Evolutionary conservation across 2,329 filamentous ascomycete species (phyloP).

Genomic region (Fusarium tricinctum): DNA sequence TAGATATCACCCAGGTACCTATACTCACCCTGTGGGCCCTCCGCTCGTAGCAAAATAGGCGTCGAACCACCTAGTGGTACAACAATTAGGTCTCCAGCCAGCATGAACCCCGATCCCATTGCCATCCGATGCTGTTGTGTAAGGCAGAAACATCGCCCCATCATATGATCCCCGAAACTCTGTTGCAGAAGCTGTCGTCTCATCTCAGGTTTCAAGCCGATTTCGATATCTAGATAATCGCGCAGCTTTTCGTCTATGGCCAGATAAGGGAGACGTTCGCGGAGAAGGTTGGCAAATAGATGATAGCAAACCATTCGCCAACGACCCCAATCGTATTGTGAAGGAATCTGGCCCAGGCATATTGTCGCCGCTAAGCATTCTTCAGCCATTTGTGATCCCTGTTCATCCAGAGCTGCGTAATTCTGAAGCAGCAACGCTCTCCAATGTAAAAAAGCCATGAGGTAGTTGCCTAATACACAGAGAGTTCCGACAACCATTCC

Average conservation of each 20-base stretch:
- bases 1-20: constrained; percentile 33
- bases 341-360: constrained; percentile 25
- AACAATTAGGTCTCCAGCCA: constrained; percentile 24
- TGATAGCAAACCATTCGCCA: constrained; percentile 17
- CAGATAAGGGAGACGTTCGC: constrained; percentile 20
- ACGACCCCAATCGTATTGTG: constrained; percentile 1
- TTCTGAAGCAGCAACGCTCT: constrained; percentile 18
- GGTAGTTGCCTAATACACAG: constrained; percentile 32
- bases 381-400: constrained; percentile 6
- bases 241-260: constrained; percentile 1
- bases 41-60: constrained; percentile 19
- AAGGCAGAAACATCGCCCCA: constrained; percentile 29
- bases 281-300: constrained; percentile 23
- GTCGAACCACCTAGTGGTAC: constrained; percentile 32
- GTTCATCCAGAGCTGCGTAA: neutral
- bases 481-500: constrained; percentile 27
- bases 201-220: neutral
- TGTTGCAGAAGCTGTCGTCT: constrained; percentile 14
- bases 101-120: constrained; percentile 30
- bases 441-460: constrained; percentile 38
- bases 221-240: neutral
- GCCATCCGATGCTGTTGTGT: constrained; percentile 13
- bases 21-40: constrained; percentile 20
- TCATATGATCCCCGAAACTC: constrained; percentile 29
- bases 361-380: constrained; percentile 29